Percentiles rank a stretch among this genome's conserved stretches.
Conservation (phyloP, 805 yeast species). For the Priceomyces haplophilus region DNA sequence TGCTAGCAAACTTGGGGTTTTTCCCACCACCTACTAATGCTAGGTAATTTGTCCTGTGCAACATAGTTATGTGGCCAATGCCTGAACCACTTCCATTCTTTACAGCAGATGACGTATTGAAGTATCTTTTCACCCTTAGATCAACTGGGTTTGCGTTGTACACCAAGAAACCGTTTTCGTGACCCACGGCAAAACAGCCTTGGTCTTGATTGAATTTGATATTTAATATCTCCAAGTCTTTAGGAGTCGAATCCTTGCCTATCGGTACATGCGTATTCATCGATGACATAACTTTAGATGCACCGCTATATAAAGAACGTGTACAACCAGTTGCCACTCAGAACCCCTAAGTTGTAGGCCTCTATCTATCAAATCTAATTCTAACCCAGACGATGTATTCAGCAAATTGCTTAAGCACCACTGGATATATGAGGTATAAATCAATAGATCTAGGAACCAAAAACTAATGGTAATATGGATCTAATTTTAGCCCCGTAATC, state of each 20-base stretch:
- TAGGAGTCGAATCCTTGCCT: constrained; percentile 4
- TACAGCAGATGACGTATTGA: constrained; percentile 21
- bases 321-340: background rate
- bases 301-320: background rate
- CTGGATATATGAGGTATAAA: background rate
- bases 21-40: constrained; percentile 90
- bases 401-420: background rate
- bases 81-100: constrained; percentile 43
- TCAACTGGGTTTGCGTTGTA: constrained; percentile 88
- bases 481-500: background rate
- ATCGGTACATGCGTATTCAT: constrained; percentile 22
- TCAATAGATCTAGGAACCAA: background rate
- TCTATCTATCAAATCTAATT: background rate
- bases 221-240: constrained; percentile 34
- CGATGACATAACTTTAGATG: constrained; percentile 1
- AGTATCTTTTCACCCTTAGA: constrained; percentile 59
- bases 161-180: constrained; percentile 77
- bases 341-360: background rate
- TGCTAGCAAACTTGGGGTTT: constrained; percentile 72
- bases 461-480: background rate
- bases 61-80: constrained; percentile 74
- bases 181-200: constrained; percentile 83
- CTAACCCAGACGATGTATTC: background rate
- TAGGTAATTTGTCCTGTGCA: constrained; percentile 85
- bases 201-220: constrained; percentile 85